phyloP scores from a whole-genome alignment of 768 basidiomycete genomes.

The Mycena epipterygia region DNA sequence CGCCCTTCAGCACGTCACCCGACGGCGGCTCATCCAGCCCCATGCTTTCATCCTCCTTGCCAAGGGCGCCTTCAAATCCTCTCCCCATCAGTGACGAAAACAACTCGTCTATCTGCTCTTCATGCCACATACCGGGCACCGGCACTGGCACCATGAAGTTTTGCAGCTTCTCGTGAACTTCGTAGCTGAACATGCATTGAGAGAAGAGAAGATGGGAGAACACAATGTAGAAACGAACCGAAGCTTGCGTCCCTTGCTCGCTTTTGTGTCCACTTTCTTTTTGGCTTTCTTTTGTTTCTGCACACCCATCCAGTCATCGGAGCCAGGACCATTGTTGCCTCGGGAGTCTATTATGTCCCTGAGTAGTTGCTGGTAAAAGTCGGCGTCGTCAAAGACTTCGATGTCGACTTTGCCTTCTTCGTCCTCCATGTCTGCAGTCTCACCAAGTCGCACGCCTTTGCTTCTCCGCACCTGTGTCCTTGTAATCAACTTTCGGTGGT shows the following conservation, averaged over 20 bases:
- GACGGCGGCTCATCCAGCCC: constrained; percentile 47
- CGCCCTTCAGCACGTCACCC: constrained; percentile 52
- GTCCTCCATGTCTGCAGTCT: constrained; percentile 47
- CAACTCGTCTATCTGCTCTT: constrained; percentile 95
- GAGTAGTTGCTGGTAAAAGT: constrained; percentile 94
- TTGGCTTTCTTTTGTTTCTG: constrained; percentile 82
- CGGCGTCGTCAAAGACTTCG: constrained; percentile 88
- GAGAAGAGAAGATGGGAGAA: not conserved
- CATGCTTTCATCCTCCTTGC: constrained; percentile 41
- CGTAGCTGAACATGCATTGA: constrained; percentile 67
- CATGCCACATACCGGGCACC: constrained; percentile 83
- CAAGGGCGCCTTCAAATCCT: constrained; percentile 64
- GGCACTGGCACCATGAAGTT: constrained; percentile 97
- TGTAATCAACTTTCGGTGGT: constrained; percentile 69
- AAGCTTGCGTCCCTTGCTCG: constrained; percentile 95
- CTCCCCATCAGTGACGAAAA: constrained; percentile 90
- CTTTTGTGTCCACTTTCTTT: constrained; percentile 95
- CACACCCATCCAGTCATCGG: constrained; percentile 72
- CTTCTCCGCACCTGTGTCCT: constrained; percentile 73
- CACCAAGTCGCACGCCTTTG: constrained; percentile 61
- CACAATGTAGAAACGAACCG: constrained; percentile 63
- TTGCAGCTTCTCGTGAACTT: constrained; percentile 95
- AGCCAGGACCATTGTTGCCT: constrained; percentile 56
- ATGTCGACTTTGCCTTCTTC: constrained; percentile 51
- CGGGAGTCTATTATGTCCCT: constrained; percentile 90